Evolutionary conservation across 108 stramenopile species (phyloP).

Genomic region (Discostella pseudostelligera): DNA sequence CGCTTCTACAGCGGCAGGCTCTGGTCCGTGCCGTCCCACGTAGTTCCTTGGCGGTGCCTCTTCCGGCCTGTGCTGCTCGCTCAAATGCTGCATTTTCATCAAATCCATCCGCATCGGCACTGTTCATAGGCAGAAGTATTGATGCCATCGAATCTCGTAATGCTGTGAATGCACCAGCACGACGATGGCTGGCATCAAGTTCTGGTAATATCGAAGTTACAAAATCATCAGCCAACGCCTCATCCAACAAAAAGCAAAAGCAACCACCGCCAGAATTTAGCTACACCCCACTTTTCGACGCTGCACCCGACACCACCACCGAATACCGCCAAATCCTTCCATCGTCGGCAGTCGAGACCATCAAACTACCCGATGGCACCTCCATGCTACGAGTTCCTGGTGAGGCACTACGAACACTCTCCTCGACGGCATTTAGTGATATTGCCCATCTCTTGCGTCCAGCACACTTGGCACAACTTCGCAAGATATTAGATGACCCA

Average conservation of each 20-base stretch:
- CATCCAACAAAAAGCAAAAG: constrained; percentile 16
- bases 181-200: constrained; percentile 36
- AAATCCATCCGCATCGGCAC: not conserved
- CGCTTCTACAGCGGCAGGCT: not conserved
- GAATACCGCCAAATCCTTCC: constrained; percentile 64
- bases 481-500: constrained; percentile 92
- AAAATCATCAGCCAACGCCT: constrained; percentile 20
- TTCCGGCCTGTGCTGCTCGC: not conserved
- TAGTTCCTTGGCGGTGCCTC: too few relatives aligned
- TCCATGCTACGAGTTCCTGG: constrained; percentile 55
- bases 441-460: constrained; percentile 93
- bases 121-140: not conserved
- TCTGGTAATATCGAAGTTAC: constrained; percentile 31
- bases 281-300: constrained; percentile 74
- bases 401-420: constrained; percentile 58
- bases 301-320: constrained; percentile 37
- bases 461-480: constrained; percentile 84
- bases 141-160: too few relatives aligned
- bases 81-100: constrained; percentile 2
- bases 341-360: constrained; percentile 55
- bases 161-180: constrained; percentile 7
- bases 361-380: constrained; percentile 52
- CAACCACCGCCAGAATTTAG: constrained; percentile 43
- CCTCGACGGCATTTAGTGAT: constrained; percentile 82
- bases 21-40: constrained; percentile 18